Evolutionary conservation across 2,329 filamentous ascomycete species (phyloP).

Genomic region (Trichoderma sp.): DNA sequence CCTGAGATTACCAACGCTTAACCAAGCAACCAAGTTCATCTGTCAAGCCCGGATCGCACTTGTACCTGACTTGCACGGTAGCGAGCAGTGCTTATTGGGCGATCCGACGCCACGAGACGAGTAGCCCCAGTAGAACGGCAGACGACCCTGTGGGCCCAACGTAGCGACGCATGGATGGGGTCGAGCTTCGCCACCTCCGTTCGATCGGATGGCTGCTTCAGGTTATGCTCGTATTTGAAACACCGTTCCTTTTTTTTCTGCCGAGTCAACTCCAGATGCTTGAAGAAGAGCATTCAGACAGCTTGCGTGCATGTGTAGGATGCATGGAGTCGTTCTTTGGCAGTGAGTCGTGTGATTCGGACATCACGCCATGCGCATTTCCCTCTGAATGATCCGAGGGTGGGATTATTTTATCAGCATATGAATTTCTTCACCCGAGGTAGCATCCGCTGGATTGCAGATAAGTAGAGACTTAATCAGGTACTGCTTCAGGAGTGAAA

Average conservation of each 20-base stretch:
- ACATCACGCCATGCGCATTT: background rate
- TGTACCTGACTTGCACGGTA: background rate
- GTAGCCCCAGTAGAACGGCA: background rate
- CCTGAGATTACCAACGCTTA: background rate
- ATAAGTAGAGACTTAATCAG: background rate
- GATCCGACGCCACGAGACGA: background rate
- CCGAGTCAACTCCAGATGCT: background rate
- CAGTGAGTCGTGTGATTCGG: background rate
- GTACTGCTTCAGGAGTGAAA: background rate
- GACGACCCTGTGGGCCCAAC: background rate
- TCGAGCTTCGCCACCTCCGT: constrained; percentile 23
- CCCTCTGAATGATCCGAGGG: background rate
- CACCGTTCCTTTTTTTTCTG: background rate
- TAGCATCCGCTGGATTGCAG: background rate
- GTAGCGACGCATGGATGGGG: constrained; percentile 5
- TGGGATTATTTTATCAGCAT: background rate
- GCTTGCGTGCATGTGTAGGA: background rate
- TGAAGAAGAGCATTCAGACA: background rate
- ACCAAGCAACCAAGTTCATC: background rate
- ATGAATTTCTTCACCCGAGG: background rate
- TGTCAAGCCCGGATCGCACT: background rate
- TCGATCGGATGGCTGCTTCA: constrained; percentile 18
- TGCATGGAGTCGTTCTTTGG: background rate
- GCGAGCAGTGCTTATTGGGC: background rate
- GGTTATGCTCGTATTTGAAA: constrained; percentile 23